These are phyloP conservation scores for Prototheca stagnorum DNA, from an alignment of 163 green algal genomes.

Conservation along the genomic window DNA sequence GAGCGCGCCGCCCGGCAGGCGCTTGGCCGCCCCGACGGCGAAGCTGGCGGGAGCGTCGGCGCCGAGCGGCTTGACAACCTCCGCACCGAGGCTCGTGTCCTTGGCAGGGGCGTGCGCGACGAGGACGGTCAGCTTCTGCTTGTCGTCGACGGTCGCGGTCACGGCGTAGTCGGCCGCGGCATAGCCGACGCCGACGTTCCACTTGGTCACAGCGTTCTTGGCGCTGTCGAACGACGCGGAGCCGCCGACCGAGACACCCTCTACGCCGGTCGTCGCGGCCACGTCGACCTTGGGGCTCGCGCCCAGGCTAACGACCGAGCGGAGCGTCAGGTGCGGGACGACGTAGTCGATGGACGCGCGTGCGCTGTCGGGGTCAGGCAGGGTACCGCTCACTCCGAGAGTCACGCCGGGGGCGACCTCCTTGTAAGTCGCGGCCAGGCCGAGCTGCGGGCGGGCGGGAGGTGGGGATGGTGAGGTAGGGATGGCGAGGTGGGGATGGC, in stretches of 20 bases:
- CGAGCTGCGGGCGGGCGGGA: constrained; percentile 10
- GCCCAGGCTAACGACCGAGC: constrained; percentile 13
- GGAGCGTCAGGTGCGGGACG: constrained; percentile 29
- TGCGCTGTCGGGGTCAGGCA: constrained; percentile 26
- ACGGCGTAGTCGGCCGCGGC: constrained; percentile 31
- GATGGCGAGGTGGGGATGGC: too few relatives aligned
- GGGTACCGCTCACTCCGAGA: constrained; percentile 18
- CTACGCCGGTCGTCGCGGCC: constrained; percentile 17
- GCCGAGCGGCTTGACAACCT: constrained; percentile 18
- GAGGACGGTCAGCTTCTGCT: constrained; percentile 11
- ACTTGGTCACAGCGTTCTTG: constrained; percentile 25
- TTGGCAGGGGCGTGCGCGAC: constrained; percentile 29
- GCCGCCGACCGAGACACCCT: constrained; percentile 21
- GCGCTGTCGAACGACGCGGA: constrained; percentile 25
- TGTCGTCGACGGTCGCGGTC: constrained; percentile 7
- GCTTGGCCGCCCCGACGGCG: constrained; percentile 1
- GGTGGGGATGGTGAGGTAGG: too few relatives aligned
- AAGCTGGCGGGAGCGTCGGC: constrained; percentile 12
- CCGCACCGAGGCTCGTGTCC: constrained; percentile 19
- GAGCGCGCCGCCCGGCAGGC: constrained; percentile 20
- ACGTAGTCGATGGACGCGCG: constrained; percentile 30
- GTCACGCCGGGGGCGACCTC: constrained; percentile 28
- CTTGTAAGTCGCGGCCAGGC: constrained; percentile 14
- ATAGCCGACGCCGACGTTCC: constrained; percentile 24
- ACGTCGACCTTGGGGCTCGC: constrained; percentile 20